These are phyloP conservation scores for Fomitopsis pulvina DNA, from an alignment of 768 basidiomycete genomes.

Conservation along the genomic window DNA sequence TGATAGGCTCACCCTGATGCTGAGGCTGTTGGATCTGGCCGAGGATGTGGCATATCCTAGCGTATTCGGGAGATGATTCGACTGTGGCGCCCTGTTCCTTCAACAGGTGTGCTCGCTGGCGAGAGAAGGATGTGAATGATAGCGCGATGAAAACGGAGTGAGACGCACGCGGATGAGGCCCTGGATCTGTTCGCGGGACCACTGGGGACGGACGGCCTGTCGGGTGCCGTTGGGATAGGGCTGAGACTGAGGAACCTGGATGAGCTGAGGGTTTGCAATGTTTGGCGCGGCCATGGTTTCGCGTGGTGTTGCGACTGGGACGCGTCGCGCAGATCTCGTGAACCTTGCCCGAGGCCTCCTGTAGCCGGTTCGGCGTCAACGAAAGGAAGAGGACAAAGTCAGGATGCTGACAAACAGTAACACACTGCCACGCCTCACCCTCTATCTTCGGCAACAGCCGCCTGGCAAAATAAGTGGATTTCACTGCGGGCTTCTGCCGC, in stretches of 20 bases:
- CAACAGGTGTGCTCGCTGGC: constrained; percentile 39
- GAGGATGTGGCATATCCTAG: constrained; percentile 33
- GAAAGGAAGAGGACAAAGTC: constrained; percentile 1
- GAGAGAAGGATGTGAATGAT: not conserved
- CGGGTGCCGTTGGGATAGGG: constrained; percentile 12
- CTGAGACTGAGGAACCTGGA: constrained; percentile 7
- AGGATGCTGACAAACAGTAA: constrained; percentile 10
- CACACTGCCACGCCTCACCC: not conserved
- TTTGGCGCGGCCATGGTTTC: constrained; percentile 21
- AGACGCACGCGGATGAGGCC: constrained; percentile 21
- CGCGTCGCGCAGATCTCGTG: constrained; percentile 29
- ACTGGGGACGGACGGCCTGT: constrained; percentile 6
- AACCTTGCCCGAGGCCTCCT: constrained; percentile 16
- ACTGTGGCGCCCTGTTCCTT: constrained; percentile 37
- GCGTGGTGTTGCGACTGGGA: constrained; percentile 5
- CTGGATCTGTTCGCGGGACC: constrained; percentile 19
- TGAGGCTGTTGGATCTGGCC: constrained; percentile 30
- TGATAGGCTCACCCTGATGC: constrained; percentile 9
- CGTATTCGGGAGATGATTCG: constrained; percentile 39
- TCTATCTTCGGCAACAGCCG: not conserved
- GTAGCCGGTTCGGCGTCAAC: not conserved
- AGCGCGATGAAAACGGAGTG: not conserved
- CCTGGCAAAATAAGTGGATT: no score
- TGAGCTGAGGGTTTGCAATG: constrained; percentile 17
- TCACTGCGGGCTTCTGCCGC: no score